These are phyloP conservation scores for Aspergillus cavernicola DNA, from an alignment of 495 filamentous ascomycete species.

Conservation along the genomic window DNA sequence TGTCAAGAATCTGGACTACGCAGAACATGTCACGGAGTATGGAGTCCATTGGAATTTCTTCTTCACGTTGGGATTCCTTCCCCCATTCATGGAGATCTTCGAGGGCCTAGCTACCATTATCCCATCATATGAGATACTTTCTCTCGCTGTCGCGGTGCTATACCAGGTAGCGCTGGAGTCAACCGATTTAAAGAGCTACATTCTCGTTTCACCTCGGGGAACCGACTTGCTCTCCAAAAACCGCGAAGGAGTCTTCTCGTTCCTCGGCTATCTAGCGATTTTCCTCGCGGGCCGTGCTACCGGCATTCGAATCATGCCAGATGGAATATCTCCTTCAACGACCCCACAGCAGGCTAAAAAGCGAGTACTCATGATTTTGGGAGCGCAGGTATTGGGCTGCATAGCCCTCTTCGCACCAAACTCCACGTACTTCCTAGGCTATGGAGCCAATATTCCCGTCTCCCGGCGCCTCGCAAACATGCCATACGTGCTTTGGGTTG, in stretches of 20 bases:
- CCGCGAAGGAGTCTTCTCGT: conserved; percentile 89
- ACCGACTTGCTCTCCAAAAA: conserved; percentile 79
- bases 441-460: conserved; percentile 60
- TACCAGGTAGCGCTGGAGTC: conserved; percentile 76
- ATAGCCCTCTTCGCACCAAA: conserved; percentile 59
- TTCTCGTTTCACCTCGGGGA: conserved; percentile 75
- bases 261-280: conserved; percentile 89
- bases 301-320: conserved; percentile 73
- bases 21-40: conserved; percentile 96
- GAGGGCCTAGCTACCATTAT: conserved; percentile 56
- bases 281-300: conserved; percentile 85
- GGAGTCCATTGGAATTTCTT: conserved; percentile 99
- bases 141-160: conserved; percentile 56
- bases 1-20: conserved; percentile 93
- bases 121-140: conserved; percentile 69
- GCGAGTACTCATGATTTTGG: conserved; percentile 57
- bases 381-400: conserved; percentile 62
- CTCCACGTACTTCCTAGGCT: conserved; percentile 64
- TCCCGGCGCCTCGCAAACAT: conserved; percentile 90
- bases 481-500: conserved; percentile 89
- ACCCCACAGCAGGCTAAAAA: conserved; percentile 41
- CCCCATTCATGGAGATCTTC: conserved; percentile 86
- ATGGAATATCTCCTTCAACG: conserved; percentile 39
- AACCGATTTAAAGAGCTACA: conserved; percentile 74
- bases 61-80: conserved; percentile 87